phyloP scores from a whole-genome alignment of 495 filamentous ascomycete species.

The Chaetomium cochliodes region DNA sequence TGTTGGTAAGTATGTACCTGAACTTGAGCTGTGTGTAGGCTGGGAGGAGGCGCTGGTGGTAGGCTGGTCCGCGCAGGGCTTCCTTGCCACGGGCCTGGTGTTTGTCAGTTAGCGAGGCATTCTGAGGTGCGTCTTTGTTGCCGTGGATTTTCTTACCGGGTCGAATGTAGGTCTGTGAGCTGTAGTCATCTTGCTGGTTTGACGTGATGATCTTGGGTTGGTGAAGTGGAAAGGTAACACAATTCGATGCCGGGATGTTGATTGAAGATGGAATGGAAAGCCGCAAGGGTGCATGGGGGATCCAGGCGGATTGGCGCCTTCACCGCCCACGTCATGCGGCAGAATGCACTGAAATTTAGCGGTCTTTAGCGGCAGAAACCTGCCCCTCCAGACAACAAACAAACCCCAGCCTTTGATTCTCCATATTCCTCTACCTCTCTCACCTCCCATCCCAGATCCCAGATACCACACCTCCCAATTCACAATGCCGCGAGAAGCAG shows the following conservation, averaged over 20 bases:
- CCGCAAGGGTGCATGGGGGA: slow-evolving; percentile 19
- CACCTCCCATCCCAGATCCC: slow-evolving; percentile 21
- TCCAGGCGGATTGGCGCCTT: slow-evolving; percentile 3
- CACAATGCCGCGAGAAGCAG: slow-evolving; percentile 84
- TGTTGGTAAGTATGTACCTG: slow-evolving; percentile 49
- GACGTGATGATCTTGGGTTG: neutral
- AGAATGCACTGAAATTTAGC: slow-evolving; percentile 30
- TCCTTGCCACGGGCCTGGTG: slow-evolving; percentile 89
- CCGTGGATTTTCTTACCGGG: slow-evolving; percentile 56
- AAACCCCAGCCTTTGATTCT: neutral
- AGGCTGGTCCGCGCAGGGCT: slow-evolving; percentile 86
- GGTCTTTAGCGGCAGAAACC: slow-evolving; percentile 34
- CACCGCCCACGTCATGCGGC: slow-evolving; percentile 12
- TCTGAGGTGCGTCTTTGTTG: neutral
- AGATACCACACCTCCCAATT: slow-evolving; percentile 13
- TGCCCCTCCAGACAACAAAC: slow-evolving; percentile 24
- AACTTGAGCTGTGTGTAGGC: slow-evolving; percentile 90
- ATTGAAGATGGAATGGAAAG: slow-evolving; percentile 17
- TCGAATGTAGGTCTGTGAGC: slow-evolving; percentile 93
- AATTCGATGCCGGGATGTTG: neutral
- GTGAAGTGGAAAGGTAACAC: neutral
- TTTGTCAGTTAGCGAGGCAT: slow-evolving; percentile 23
- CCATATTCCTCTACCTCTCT: slow-evolving; percentile 5
- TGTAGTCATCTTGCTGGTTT: slow-evolving; percentile 59
- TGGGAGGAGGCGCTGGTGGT: slow-evolving; percentile 93